Evolutionary conservation across 495 filamentous ascomycete species (phyloP), one percentile per base, ranked within the genome.

Genomic region (Penicillium odoratum): DNA sequence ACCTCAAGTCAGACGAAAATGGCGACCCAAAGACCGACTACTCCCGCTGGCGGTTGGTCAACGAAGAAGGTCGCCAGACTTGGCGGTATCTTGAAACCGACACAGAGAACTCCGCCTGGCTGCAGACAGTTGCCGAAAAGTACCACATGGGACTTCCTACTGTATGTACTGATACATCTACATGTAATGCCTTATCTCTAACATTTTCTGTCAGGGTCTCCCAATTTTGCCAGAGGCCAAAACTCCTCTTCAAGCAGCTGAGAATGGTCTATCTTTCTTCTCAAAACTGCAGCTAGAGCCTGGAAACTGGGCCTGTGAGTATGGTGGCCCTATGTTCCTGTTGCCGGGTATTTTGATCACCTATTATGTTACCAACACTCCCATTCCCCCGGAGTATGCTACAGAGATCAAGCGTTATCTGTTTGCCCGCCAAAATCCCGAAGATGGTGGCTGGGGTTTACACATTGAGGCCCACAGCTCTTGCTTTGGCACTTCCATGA

Each of bases 281-380:
- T 90, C 92, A 36, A 83, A 92, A 48, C 81, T 98, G 40, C 94
- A 98, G 66, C 82, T 96, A 0, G 84, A 88, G 44, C 85, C 90
- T 7, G 94, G 94, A 4, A 90, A 97, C 68, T 98, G 94, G 94
- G 94, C 81, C 5, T 97, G 93, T 75, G 94, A 98, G 69, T 98
- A 98, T 75, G 94, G 94, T 58, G 94, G 93, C 1, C 85, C 86
- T 0, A 84, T 88, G 81, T 97, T 98, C 69, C 83, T 98, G 48
- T 75, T 97, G 7, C 91, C 92, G 3, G 91, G 92, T 25, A 65
- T 94, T 15, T 85, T 97, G 57, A 84, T 96, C 62, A 81, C 90
- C n/a, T 92, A 89, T 81, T 92, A 94, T 69, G 90, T 90, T 43
- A 98, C 95, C 45, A 85, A 93, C 64, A 96, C 92, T 42, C 88